Conservation (phyloP, 2,329 filamentous ascomycete genomes). For the Penicillium sp. region DNA sequence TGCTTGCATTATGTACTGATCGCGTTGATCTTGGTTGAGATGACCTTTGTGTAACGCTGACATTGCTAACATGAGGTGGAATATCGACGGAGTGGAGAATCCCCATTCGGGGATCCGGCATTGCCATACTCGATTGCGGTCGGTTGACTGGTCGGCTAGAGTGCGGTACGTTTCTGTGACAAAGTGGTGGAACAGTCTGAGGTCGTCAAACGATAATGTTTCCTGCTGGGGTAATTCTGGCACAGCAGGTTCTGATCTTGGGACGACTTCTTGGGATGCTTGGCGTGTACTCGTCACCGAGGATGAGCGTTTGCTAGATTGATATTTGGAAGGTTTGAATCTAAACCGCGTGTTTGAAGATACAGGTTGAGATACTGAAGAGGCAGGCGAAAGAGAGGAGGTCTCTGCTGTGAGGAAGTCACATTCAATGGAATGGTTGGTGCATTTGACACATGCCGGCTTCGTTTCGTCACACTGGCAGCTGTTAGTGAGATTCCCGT, state of each 20-base stretch:
- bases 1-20: slow-evolving; percentile 28
- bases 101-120: slow-evolving; percentile 34
- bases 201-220: slow-evolving; percentile 29
- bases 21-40: slow-evolving; percentile 18
- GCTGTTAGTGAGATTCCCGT: slow-evolving; percentile 4
- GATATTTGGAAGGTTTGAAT: slow-evolving; percentile 25
- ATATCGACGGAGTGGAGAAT: slow-evolving; percentile 32
- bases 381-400: slow-evolving; percentile 8
- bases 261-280: slow-evolving; percentile 5
- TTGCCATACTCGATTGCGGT: slow-evolving; percentile 31
- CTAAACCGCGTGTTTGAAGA: slow-evolving; percentile 9
- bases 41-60: slow-evolving; percentile 31
- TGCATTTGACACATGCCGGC: slow-evolving; percentile 33
- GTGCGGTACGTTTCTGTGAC: slow-evolving; percentile 29
- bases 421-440: slow-evolving; percentile 30
- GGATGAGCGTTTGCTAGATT: slow-evolving; percentile 1
- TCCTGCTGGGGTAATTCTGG: slow-evolving; percentile 1
- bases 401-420: slow-evolving; percentile 17
- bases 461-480: slow-evolving; percentile 37
- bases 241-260: not conserved
- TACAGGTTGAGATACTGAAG: not conserved
- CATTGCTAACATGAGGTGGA: slow-evolving; percentile 35
- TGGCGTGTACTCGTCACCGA: slow-evolving; percentile 6
- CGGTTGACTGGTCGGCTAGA: slow-evolving; percentile 20
- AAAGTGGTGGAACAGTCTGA: slow-evolving; percentile 36